Conservation (phyloP, 2,329 filamentous ascomycete genomes). For the Apiospora aurea region DNA sequence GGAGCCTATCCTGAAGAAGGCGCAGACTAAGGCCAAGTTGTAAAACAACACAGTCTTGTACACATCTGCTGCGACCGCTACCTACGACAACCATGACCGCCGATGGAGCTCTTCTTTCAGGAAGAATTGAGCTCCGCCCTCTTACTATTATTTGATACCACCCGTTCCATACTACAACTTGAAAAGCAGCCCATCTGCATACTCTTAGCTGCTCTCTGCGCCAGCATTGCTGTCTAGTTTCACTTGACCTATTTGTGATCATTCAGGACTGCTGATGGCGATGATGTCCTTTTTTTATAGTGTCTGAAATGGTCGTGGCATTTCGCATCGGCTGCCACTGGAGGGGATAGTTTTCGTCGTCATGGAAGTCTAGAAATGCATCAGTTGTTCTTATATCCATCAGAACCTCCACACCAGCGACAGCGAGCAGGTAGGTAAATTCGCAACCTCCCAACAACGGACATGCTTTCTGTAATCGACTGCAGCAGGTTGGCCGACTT, state of each 20-base stretch:
- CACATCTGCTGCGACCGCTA: neutral
- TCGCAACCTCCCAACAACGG: neutral
- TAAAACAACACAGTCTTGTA: constrained; percentile 51
- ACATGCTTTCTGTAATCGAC: neutral
- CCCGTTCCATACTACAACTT: neutral
- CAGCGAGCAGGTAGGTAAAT: neutral
- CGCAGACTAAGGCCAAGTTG: constrained; percentile 83
- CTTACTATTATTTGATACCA: neutral
- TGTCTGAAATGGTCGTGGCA: neutral
- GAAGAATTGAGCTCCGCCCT: neutral
- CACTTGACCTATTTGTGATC: neutral
- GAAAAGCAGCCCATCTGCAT: neutral
- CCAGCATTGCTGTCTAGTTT: neutral
- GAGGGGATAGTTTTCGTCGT: neutral
- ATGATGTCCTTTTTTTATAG: no score
- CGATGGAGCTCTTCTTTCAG: neutral
- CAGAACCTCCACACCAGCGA: neutral
- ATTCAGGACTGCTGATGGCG: neutral
- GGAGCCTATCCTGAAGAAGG: constrained; percentile 90
- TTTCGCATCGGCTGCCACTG: neutral
- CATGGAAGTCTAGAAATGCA: neutral
- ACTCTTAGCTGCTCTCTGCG: neutral
- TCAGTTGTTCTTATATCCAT: neutral
- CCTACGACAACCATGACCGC: neutral
- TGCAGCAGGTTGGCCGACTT: neutral